Conservation (phyloP, 768 basidiomycete genomes). For the Tylopilus subfusipes region DNA sequence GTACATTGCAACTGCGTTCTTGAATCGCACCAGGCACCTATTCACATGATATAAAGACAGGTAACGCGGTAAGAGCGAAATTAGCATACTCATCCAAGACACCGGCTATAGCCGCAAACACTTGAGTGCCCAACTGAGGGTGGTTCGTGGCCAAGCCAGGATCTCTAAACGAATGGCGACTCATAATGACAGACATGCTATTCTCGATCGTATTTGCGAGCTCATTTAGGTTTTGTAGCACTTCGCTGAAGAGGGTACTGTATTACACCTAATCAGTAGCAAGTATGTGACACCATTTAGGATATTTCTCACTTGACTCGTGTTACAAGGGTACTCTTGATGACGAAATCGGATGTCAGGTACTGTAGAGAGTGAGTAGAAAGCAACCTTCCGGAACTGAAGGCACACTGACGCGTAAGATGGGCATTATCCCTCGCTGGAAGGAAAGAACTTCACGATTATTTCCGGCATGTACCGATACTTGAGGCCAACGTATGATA, state of each 20-base stretch:
- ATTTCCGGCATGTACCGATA: slow-evolving; percentile 40
- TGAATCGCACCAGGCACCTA: slow-evolving; percentile 58
- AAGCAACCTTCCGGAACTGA: not conserved
- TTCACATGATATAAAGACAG: not conserved
- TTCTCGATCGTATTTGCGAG: slow-evolving; percentile 40
- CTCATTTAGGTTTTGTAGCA: slow-evolving; percentile 44
- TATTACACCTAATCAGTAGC: slow-evolving; percentile 3
- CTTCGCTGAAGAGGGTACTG: slow-evolving; percentile 44
- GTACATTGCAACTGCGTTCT: slow-evolving; percentile 46
- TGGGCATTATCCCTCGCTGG: slow-evolving; percentile 51
- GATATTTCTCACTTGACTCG: slow-evolving; percentile 44
- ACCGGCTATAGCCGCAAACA: slow-evolving; percentile 44
- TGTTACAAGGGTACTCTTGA: slow-evolving; percentile 52
- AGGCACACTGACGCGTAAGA: slow-evolving; percentile 43
- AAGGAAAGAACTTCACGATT: slow-evolving; percentile 46
- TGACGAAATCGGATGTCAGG: slow-evolving; percentile 53
- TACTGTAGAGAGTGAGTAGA: slow-evolving; percentile 37
- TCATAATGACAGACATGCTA: slow-evolving; percentile 36
- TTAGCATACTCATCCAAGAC: slow-evolving; percentile 49
- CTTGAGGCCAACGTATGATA: slow-evolving; percentile 43
- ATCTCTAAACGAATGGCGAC: slow-evolving; percentile 33
- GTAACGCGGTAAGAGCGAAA: slow-evolving; percentile 13
- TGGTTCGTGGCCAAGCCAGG: slow-evolving; percentile 8
- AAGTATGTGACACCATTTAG: not conserved
- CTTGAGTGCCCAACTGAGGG: slow-evolving; percentile 35